phyloP scores from a whole-genome alignment of 208 protist species.

The Crithidia sp. region DNA sequence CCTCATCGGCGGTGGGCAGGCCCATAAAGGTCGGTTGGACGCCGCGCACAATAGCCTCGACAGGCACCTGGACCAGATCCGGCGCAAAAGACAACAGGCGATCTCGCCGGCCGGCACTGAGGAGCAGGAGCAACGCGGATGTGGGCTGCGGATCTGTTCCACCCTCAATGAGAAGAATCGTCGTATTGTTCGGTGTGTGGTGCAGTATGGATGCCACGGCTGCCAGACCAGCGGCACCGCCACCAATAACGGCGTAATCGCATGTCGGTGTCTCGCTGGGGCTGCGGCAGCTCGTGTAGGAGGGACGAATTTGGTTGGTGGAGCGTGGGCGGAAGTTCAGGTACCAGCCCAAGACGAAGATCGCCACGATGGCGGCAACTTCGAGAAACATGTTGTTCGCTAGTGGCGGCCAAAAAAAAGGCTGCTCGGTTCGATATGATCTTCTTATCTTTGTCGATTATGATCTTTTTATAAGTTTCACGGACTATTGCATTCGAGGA shows the following conservation, averaged over 20 bases:
- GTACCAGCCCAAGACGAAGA: conserved; percentile 39
- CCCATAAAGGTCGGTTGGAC: conserved; percentile 11
- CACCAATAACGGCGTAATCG: conserved; percentile 86
- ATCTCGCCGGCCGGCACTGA: conserved; percentile 12
- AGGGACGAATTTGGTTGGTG: conserved; percentile 33
- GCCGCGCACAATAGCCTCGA: background rate
- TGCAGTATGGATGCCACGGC: conserved; percentile 52
- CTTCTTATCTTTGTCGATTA: too few relatives aligned
- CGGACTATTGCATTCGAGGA: too few relatives aligned
- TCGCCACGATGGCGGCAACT: conserved; percentile 14
- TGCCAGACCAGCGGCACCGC: conserved; percentile 73
- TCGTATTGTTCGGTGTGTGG: background rate
- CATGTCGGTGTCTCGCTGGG: background rate
- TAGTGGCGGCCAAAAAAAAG: conserved; percentile 20
- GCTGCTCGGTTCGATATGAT: too few relatives aligned
- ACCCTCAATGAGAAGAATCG: conserved; percentile 66
- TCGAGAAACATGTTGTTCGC: conserved; percentile 22
- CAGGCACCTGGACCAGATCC: conserved; percentile 34
- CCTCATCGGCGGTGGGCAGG: conserved; percentile 12
- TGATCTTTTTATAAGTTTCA: background rate
- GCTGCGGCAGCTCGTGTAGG: conserved; percentile 17
- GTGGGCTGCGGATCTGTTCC: conserved; percentile 43
- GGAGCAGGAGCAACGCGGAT: background rate
- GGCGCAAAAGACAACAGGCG: conserved; percentile 48
- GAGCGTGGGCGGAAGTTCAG: conserved; percentile 40